Evolutionary conservation across 768 basidiomycete genomes (phyloP), one percentile per base, ranked within the genome.

Genomic region (Suillus ampliporus): DNA sequence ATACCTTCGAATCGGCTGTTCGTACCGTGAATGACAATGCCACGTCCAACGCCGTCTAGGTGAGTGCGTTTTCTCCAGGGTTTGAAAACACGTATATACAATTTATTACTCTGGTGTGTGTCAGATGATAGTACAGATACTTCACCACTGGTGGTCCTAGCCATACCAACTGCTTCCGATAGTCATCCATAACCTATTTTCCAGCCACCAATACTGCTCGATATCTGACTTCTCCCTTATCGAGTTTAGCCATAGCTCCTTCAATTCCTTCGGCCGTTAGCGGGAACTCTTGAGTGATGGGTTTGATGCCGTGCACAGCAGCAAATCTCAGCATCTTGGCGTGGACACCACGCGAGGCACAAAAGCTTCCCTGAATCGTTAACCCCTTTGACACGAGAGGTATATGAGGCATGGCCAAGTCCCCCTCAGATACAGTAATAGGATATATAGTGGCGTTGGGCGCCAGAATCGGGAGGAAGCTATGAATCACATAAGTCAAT

Each of bases 251-350:
- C 53, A 78, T 54, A 35, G 75, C 77, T 1, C 69, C 66, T 15
- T 71, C 65, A 4, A 79, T 72, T 0, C 78, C 78, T 0, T 65
- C 65, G 44, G 69, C 69, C 11, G 62, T 71, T 68, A 79, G 64
- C 6, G 72, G 65, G 51, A 79, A 79, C 57, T 67, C 62, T 40
- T 79, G 71, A 26, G 74, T 65, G 5, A 77, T 59, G 2, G 79
- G 74, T 6, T 52, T 60, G 43, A 78, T 67, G 0, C 53, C 51
- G 43, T 80, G 71, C 37, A 67, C 11, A 8, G 74, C 78, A 0
- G 75, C 74, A 19, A 80, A 79, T 19, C 66, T 68, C 37, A 80
- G 57, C 75, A 78, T 80, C 63, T 70, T 71, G 54, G 44, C 34
- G 23, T 76, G 75, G 7, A 63, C 11, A 14, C 69, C 73, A 4